Conservation (phyloP, 2,329 filamentous ascomycete genomes). For the Bisporella sp. region DNA sequence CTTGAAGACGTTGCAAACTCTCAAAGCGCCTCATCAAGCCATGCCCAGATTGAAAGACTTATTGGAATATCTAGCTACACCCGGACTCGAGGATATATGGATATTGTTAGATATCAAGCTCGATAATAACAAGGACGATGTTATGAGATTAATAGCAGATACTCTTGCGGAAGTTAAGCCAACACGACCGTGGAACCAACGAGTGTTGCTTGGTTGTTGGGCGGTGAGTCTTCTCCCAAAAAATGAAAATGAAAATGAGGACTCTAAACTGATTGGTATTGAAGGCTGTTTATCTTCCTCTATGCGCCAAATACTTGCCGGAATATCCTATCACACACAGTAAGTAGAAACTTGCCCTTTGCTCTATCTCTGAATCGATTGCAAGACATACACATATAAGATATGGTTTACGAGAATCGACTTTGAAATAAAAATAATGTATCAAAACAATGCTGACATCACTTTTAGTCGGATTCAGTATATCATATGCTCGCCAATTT, state of each 20-base stretch:
- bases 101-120: constrained; percentile 81
- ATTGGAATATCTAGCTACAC: constrained; percentile 61
- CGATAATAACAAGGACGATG: constrained; percentile 60
- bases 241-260: background rate
- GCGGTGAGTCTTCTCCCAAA: constrained; percentile 39
- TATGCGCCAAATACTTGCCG: constrained; percentile 55
- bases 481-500: constrained; percentile 59
- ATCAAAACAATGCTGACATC: too few relatives aligned
- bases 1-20: constrained; percentile 60
- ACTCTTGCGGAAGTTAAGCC: constrained; percentile 49
- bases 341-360: constrained; percentile 46
- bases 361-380: background rate
- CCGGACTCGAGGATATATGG: constrained; percentile 65
- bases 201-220: constrained; percentile 80
- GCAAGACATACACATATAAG: background rate
- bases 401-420: constrained; percentile 26
- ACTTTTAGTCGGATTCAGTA: constrained; percentile 44
- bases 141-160: constrained; percentile 63
- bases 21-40: constrained; percentile 57
- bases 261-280: background rate
- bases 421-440: too few relatives aligned
- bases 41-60: constrained; percentile 73
- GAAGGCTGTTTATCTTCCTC: constrained; percentile 59
- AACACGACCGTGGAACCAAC: constrained; percentile 57
- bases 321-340: constrained; percentile 57